Conservation (phyloP, 176 grass and related monocot genomes). For the Musa troglodytarum region DNA sequence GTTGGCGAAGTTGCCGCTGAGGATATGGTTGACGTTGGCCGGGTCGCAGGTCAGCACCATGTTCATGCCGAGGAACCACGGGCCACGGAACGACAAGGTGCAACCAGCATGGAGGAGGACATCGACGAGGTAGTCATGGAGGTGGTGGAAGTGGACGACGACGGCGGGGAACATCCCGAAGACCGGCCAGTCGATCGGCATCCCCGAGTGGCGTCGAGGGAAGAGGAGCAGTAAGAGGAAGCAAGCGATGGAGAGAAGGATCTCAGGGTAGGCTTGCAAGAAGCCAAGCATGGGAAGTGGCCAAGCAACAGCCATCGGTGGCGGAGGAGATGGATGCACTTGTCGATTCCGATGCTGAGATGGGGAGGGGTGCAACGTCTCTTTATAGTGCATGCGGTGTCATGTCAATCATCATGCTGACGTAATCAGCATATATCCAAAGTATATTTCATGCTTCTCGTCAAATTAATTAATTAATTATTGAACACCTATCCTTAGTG, state of each 20-base stretch:
- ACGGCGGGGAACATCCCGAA: slow-evolving; percentile 44
- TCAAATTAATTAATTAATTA: too few species aligned
- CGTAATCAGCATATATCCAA: too few species aligned
- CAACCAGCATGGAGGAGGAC: slow-evolving; percentile 19
- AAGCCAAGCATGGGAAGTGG: background rate
- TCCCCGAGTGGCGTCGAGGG: slow-evolving; percentile 3
- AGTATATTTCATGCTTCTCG: too few species aligned
- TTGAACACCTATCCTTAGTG: too few species aligned
- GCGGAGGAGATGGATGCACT: too few species aligned
- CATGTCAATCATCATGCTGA: too few species aligned
- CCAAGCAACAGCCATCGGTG: background rate
- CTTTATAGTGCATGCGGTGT: too few species aligned
- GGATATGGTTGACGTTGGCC: slow-evolving; percentile 47
- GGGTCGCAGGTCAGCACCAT: slow-evolving; percentile 48
- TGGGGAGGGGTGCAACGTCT: too few species aligned
- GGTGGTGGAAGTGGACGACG: slow-evolving; percentile 10
- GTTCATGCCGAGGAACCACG: slow-evolving; percentile 45
- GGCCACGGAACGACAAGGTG: slow-evolving; percentile 33
- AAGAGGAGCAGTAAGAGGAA: slow-evolving; percentile 40
- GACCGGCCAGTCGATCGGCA: slow-evolving; percentile 60
- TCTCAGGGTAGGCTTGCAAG: slow-evolving; percentile 32
- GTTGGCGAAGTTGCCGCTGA: slow-evolving; percentile 39
- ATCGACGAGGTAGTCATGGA: slow-evolving; percentile 48
- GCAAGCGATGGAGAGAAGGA: slow-evolving; percentile 38
- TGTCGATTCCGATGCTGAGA: too few species aligned